Base-by-base conservation (phyloP, 345 rosid species). In the Lumnitzera racemosa region DNA sequence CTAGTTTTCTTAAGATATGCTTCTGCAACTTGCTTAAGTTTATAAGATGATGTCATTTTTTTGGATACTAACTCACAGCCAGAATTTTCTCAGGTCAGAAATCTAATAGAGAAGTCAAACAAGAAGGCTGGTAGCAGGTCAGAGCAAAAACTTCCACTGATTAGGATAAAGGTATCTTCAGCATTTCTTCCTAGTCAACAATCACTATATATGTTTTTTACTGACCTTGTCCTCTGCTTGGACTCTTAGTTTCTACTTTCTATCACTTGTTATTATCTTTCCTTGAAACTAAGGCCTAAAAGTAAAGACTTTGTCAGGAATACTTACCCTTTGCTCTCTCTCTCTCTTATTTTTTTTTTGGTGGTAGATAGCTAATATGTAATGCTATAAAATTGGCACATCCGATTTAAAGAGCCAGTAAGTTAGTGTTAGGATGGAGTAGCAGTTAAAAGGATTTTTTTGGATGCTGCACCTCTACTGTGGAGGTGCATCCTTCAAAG, bases 61-160 rank as follows among this genome's bases (percentile, higher is more conserved):
- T 47, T 9, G 15, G 6, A 24, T 20, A 51, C 29, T 24, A 25
- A 24, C 50, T 24, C 6, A 16, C 31, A 24, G 31, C 2, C 74
- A 24, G 41, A 56, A 63, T 17, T 62, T 27, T 24, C 62, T 56
- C 64, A 92, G 98, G 99, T 94, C 68, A 73, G 80, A 52, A 76
- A 69, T 77, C 74, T 94, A 66, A 90, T 94, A 68, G 96, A 94
- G 65, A 90, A 81, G 63, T 81, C 96, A 46, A 72, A 74, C 67
- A 79, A 73, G 70, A 90, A 70, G 62, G 65, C 80, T 68, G 80
- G 67, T 43, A 79, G 71, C 65, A 81, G 60, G 72, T 80, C 87
- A 62, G 96, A 86, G 73, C 69, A 70, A 70, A 86, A 82, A 78
- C 90, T 90, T 71, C 99, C 99, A 15, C 68, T 94, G 72, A 80